A percentile compares a stretch with the other conserved stretches of the same genome.
phyloP scores from a whole-genome alignment of 2,329 filamentous ascomycete genomes.

The Trichoderma asperellum region DNA sequence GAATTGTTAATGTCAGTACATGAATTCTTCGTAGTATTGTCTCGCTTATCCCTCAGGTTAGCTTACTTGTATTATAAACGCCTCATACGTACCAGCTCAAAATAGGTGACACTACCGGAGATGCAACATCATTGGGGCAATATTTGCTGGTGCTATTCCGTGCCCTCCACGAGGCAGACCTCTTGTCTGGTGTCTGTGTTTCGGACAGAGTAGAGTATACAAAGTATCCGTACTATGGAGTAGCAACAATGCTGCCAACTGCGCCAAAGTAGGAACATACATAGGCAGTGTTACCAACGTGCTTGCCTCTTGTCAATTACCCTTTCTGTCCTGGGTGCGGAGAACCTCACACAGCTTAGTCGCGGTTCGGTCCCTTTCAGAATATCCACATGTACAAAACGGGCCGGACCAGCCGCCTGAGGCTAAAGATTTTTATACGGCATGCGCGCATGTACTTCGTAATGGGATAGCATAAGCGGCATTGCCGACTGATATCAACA shows the following conservation, averaged over 20 bases:
- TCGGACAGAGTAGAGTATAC: background rate
- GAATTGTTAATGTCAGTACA: background rate
- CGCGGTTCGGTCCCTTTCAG: slow-evolving; percentile 20
- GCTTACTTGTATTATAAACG: background rate
- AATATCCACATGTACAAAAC: slow-evolving; percentile 25
- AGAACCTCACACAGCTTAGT: slow-evolving; percentile 17
- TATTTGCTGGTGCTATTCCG: background rate
- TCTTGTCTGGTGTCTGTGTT: background rate
- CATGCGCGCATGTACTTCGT: background rate
- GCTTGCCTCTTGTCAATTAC: slow-evolving; percentile 11
- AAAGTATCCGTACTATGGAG: background rate
- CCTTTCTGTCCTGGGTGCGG: slow-evolving; percentile 26
- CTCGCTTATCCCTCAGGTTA: background rate
- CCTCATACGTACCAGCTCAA: background rate
- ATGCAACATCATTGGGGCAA: background rate
- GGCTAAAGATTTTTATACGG: slow-evolving; percentile 15
- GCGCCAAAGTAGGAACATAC: background rate
- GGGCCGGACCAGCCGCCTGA: slow-evolving; percentile 23
- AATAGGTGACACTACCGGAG: background rate
- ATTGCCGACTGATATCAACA: slow-evolving; percentile 5
- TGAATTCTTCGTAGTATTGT: background rate
- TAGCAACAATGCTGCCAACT: background rate
- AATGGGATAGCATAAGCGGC: background rate
- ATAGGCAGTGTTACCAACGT: background rate
- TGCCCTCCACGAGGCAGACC: background rate